Conservation (phyloP, 2,329 filamentous ascomycete species). For the Xylariaceae sp. region DNA sequence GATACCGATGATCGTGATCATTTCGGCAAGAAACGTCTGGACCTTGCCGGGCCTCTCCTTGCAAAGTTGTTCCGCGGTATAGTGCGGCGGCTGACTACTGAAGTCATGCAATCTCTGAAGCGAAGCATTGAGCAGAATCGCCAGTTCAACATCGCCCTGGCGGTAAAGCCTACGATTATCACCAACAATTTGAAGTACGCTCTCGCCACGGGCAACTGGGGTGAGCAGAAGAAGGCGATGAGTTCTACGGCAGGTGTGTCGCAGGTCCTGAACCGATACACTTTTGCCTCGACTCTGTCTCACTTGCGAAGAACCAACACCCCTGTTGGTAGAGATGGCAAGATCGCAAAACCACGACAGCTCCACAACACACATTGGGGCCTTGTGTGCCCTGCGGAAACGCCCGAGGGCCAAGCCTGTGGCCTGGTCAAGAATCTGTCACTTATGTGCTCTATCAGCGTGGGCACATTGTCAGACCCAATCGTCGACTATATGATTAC, state of each 20-base stretch:
- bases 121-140: constrained; percentile 84
- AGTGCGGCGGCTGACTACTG: constrained; percentile 84
- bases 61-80: constrained; percentile 95
- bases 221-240: constrained; percentile 97
- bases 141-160: constrained; percentile 86
- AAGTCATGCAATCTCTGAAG: constrained; percentile 87
- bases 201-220: constrained; percentile 96
- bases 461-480: constrained; percentile 85
- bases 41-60: constrained; percentile 88
- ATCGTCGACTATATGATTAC: constrained; percentile 95
- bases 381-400: constrained; percentile 93
- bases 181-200: constrained; percentile 96
- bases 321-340: constrained; percentile 94
- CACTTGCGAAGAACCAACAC: constrained; percentile 98
- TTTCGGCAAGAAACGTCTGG: constrained; percentile 96
- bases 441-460: constrained; percentile 97
- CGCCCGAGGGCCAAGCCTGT: constrained; percentile 96
- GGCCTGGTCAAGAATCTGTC: constrained; percentile 97
- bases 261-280: constrained; percentile 96
- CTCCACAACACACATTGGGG: constrained; percentile 99
- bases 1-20: constrained; percentile 98
- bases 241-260: constrained; percentile 95
- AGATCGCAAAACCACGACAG: constrained; percentile 95
- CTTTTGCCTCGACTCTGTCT: constrained; percentile 91
- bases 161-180: constrained; percentile 85